These are phyloP conservation scores for Entomortierella chlamydospora DNA, from an alignment of 192 early-diverging fungal genomes.

Conservation along the genomic window DNA sequence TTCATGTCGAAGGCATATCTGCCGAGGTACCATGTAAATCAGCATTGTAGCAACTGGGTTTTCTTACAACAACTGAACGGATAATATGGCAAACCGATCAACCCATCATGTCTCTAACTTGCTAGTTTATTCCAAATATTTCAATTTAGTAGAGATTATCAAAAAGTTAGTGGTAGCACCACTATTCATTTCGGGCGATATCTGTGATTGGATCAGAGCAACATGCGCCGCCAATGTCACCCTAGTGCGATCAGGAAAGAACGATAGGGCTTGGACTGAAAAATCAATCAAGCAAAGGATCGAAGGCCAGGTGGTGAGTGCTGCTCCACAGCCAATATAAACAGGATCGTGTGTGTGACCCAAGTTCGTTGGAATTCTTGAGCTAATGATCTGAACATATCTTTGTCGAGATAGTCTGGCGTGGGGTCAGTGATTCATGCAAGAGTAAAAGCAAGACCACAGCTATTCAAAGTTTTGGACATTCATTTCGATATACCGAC, in stretches of 20 bases:
- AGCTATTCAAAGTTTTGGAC: slow-evolving; percentile 9
- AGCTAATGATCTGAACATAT: no score
- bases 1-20: slow-evolving; percentile 4
- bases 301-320: slow-evolving; percentile 9
- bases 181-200: neutral
- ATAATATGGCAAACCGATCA: neutral
- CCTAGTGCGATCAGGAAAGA: neutral
- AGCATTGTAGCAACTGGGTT: neutral
- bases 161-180: neutral
- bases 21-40: neutral
- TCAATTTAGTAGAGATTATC: slow-evolving; percentile 14
- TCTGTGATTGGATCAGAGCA: slow-evolving; percentile 1
- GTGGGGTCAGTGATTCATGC: slow-evolving; percentile 11
- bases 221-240: neutral
- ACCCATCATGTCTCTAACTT: neutral
- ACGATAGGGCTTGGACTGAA: slow-evolving; percentile 1
- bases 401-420: neutral
- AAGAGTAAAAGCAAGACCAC: slow-evolving; percentile 19
- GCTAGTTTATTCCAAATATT: no score
- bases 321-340: neutral
- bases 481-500: neutral
- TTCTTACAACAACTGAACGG: neutral
- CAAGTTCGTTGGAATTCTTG: no score
- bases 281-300: neutral
- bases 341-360: neutral